Percentiles rank a stretch among this genome's conserved stretches.
Evolutionary conservation across 2,329 filamentous ascomycete genomes (phyloP).

Genomic region (Fonsecaea nubica): DNA sequence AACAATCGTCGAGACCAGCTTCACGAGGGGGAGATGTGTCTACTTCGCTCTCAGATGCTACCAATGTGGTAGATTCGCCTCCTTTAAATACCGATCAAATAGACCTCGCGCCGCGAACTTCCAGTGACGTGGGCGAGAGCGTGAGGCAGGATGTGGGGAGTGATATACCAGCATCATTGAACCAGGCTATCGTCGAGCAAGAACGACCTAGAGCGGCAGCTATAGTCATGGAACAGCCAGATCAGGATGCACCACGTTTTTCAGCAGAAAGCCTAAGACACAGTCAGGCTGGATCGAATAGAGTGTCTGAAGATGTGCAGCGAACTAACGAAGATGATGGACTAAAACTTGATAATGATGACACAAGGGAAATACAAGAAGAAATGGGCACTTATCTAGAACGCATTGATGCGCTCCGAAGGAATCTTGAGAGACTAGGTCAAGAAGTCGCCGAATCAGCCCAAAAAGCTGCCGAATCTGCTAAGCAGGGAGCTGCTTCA

Average conservation of each 20-base stretch:
- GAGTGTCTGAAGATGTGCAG: conserved; percentile 47
- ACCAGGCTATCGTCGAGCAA: neutral
- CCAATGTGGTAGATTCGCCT: neutral
- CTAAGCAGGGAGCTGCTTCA: conserved; percentile 70
- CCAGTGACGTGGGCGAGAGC: neutral
- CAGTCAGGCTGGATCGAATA: conserved; percentile 21
- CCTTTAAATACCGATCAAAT: neutral
- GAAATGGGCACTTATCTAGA: conserved; percentile 85
- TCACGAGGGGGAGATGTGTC: conserved; percentile 47
- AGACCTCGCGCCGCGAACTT: neutral
- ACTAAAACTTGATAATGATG: conserved; percentile 16
- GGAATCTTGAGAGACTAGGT: conserved; percentile 87
- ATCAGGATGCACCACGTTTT: conserved; percentile 12
- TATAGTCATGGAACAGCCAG: neutral
- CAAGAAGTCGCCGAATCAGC: conserved; percentile 78
- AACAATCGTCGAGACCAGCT: conserved; percentile 52
- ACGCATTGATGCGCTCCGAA: conserved; percentile 87
- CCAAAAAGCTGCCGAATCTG: conserved; percentile 76
- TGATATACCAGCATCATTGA: neutral
- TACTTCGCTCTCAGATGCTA: conserved; percentile 22
- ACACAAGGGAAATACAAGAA: conserved; percentile 52
- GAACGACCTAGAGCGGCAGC: neutral
- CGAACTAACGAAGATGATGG: conserved; percentile 38
- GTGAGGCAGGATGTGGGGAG: neutral
- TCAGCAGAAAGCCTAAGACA: conserved; percentile 15